Percentiles rank a stretch among this genome's conserved stretches.
Evolutionary conservation across 192 early-diverging fungal genomes (phyloP).

Genomic region (Dissophora ornata): DNA sequence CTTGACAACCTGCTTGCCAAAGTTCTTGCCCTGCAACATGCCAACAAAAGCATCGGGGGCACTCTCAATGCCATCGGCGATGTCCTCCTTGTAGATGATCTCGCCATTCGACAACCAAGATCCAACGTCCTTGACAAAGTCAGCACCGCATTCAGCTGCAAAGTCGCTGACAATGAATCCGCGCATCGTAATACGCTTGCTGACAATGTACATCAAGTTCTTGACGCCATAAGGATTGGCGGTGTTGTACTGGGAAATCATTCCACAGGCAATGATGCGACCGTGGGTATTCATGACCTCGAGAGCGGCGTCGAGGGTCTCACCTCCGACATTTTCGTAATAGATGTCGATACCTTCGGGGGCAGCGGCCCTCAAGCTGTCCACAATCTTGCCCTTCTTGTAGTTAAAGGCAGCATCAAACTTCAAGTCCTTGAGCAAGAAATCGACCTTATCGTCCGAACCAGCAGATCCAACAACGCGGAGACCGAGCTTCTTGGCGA

Average conservation of each 20-base stretch:
- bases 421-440: conserved; percentile 68
- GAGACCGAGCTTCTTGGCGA: conserved; percentile 78
- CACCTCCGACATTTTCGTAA: conserved; percentile 86
- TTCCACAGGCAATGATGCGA: conserved; percentile 78
- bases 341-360: conserved; percentile 87
- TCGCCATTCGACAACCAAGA: conserved; percentile 43
- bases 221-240: conserved; percentile 64
- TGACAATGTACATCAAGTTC: conserved; percentile 66
- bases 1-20: conserved; percentile 75
- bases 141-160: conserved; percentile 39
- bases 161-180: conserved; percentile 71
- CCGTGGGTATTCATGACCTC: conserved; percentile 70
- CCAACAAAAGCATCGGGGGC: conserved; percentile 67
- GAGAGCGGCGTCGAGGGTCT: conserved; percentile 78
- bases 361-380: conserved; percentile 65
- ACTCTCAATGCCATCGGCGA: conserved; percentile 48
- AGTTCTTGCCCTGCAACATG: conserved; percentile 74
- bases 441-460: conserved; percentile 79
- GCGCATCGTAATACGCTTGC: conserved; percentile 67
- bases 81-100: conserved; percentile 51
- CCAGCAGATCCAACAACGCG: conserved; percentile 83
- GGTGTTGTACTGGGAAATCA: conserved; percentile 79
- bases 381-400: conserved; percentile 70
- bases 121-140: conserved; percentile 52
- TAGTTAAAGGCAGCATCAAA: conserved; percentile 90